These are phyloP conservation scores for Plasmodium vivax DNA, from an alignment of 169 alveolate genomes.

Conservation along the genomic window DNA sequence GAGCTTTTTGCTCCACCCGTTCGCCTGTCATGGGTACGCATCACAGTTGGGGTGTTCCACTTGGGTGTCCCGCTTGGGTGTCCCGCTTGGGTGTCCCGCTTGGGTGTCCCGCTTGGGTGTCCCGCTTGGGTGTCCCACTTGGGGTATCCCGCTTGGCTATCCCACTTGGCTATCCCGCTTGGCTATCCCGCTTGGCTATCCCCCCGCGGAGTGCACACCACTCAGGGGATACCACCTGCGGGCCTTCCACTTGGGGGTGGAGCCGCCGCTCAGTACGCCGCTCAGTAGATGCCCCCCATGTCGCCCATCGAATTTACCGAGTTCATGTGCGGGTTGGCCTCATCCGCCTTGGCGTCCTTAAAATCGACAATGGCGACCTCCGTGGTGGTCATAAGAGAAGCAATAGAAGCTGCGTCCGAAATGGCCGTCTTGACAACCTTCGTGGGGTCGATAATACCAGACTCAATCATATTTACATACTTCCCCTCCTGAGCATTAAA, in stretches of 20 bases:
- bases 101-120: too few species aligned
- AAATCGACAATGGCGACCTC: conserved; percentile 95
- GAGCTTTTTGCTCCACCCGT: neutral
- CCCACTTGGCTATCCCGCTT: too few species aligned
- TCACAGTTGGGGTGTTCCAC: neutral
- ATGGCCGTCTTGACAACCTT: conserved; percentile 98
- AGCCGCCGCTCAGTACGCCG: neutral
- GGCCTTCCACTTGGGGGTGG: neutral
- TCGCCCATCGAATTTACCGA: conserved; percentile 77
- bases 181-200: too few species aligned
- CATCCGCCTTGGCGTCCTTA: conserved; percentile 80
- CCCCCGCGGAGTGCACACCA: neutral
- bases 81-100: neutral
- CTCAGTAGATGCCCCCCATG: conserved; percentile 81
- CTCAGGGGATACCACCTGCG: neutral
- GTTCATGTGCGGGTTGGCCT: conserved; percentile 59
- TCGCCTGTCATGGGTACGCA: neutral
- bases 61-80: too few species aligned
- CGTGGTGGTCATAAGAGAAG: conserved; percentile 98
- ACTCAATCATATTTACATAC: conserved; percentile 93
- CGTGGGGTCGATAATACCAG: conserved; percentile 99
- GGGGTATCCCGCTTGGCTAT: too few species aligned
- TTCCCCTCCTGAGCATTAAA: conserved; percentile 96
- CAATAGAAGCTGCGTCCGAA: conserved; percentile 98
- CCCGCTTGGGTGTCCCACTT: too few species aligned